phyloP scores from a whole-genome alignment of 2,329 filamentous ascomycete species.

The Corniculantispora saksenae region DNA sequence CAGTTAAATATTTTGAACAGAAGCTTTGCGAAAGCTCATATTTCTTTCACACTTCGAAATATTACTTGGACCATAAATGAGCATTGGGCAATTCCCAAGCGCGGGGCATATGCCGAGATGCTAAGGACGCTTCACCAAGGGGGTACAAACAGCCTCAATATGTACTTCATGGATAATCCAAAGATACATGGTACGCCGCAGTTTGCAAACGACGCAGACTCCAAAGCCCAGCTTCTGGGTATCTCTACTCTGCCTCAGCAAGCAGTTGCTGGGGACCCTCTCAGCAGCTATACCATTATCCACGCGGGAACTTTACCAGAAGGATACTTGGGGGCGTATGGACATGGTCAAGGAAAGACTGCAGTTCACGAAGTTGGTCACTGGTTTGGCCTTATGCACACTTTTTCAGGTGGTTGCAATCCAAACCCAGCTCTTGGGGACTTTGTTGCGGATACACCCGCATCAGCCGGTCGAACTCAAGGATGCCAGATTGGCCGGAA shows the following conservation, averaged over 20 bases:
- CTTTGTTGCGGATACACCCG: conserved; percentile 29
- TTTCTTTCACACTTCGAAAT: too few relatives aligned
- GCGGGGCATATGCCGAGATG: neutral
- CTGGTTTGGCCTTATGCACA: conserved; percentile 40
- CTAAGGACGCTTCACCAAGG: conserved; percentile 35
- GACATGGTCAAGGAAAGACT: too few relatives aligned
- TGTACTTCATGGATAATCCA: conserved; percentile 47
- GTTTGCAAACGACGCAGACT: too few relatives aligned
- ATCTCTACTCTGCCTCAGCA: conserved; percentile 34
- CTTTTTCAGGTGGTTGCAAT: conserved; percentile 35
- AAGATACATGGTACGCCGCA: too few relatives aligned
- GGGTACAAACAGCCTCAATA: conserved; percentile 39
- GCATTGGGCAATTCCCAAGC: too few relatives aligned
- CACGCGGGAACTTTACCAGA: too few relatives aligned
- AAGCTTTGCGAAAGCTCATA: too few relatives aligned
- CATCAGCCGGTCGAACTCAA: conserved; percentile 21
- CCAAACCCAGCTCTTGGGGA: conserved; percentile 26
- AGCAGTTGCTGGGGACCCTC: conserved; percentile 30
- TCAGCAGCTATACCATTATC: too few relatives aligned
- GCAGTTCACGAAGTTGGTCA: conserved; percentile 38
- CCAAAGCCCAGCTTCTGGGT: too few relatives aligned
- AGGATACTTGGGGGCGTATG: too few relatives aligned
- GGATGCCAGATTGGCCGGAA: conserved; percentile 23
- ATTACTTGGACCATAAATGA: conserved; percentile 29
- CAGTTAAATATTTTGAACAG: conserved; percentile 30